A percentile compares a stretch with the other conserved stretches of the same genome.
These are phyloP conservation scores for Papiliotrema laurentii DNA, from an alignment of 1,284 basidiomycete species.

Conservation along the genomic window DNA sequence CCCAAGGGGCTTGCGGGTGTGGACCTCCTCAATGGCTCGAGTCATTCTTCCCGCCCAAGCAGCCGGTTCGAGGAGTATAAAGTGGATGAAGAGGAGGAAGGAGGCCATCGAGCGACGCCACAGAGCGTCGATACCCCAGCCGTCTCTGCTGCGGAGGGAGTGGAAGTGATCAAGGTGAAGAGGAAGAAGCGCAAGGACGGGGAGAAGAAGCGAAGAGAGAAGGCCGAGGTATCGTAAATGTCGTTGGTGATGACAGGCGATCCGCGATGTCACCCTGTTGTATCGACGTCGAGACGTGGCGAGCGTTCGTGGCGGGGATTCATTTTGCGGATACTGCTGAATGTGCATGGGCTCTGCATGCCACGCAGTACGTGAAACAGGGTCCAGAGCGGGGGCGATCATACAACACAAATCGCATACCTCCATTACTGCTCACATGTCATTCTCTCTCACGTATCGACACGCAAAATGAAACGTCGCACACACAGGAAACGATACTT, in stretches of 20 bases:
- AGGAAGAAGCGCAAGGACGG: conserved; percentile 42
- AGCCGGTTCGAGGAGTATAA: conserved; percentile 60
- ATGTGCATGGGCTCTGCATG: too few species aligned
- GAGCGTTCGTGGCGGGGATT: too few species aligned
- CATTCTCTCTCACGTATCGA: too few species aligned
- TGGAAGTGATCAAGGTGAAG: conserved; percentile 42
- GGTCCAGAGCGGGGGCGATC: too few species aligned
- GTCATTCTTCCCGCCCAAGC: neutral
- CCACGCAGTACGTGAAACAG: too few species aligned
- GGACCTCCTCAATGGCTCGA: conserved; percentile 10
- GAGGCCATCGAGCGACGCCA: conserved; percentile 3
- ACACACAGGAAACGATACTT: too few species aligned
- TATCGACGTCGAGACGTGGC: too few species aligned
- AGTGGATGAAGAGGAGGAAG: conserved; percentile 24
- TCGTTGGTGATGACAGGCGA: neutral
- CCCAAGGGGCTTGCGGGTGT: conserved; percentile 39
- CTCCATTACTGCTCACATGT: too few species aligned
- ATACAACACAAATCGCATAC: too few species aligned
- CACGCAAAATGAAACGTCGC: too few species aligned
- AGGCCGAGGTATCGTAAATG: too few species aligned
- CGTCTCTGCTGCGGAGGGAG: conserved; percentile 20
- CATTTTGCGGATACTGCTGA: too few species aligned
- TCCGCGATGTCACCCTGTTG: neutral
- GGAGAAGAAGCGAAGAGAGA: conserved; percentile 3
- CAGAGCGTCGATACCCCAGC: conserved; percentile 11